phyloP scores from a whole-genome alignment of 768 basidiomycete genomes.

The Lactifluus rugatus region DNA sequence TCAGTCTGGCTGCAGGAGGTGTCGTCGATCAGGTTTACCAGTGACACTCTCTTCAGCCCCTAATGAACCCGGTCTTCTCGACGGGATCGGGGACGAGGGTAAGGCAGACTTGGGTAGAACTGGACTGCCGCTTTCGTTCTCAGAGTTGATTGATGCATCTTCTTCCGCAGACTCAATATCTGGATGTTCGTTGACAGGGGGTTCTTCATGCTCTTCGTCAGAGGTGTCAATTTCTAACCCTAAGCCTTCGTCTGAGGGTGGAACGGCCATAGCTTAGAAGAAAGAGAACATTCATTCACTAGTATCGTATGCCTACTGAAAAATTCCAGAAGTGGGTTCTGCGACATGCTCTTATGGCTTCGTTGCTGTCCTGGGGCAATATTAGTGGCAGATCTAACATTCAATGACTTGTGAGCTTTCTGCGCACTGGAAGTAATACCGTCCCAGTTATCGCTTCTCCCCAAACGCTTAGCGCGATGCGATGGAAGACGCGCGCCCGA shows the following conservation, averaged over 20 bases:
- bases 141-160: not conserved
- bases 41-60: slow-evolving; percentile 9
- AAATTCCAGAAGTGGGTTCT: slow-evolving; percentile 23
- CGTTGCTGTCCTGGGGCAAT: not conserved
- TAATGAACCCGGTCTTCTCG: not conserved
- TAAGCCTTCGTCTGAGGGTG: slow-evolving; percentile 16
- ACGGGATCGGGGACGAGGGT: no score
- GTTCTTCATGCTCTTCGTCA: slow-evolving; percentile 20
- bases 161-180: slow-evolving; percentile 10
- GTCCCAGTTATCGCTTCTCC: not conserved
- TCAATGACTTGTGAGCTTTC: slow-evolving; percentile 22
- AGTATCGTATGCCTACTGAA: slow-evolving; percentile 21
- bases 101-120: not conserved
- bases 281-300: not conserved
- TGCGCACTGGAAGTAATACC: slow-evolving; percentile 6
- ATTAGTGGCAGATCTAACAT: not conserved
- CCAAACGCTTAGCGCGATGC: not conserved
- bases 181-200: slow-evolving; percentile 15
- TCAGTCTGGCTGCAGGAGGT: not conserved
- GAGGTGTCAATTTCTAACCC: slow-evolving; percentile 16
- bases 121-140: slow-evolving; percentile 3
- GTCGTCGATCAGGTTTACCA: slow-evolving; percentile 4
- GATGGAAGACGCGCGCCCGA: not conserved
- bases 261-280: not conserved
- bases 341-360: slow-evolving; percentile 5